Percentiles rank a stretch among this genome's conserved stretches.
Evolutionary conservation across 2,329 filamentous ascomycete genomes (phyloP).

Genomic region (Epichloe festucae): DNA sequence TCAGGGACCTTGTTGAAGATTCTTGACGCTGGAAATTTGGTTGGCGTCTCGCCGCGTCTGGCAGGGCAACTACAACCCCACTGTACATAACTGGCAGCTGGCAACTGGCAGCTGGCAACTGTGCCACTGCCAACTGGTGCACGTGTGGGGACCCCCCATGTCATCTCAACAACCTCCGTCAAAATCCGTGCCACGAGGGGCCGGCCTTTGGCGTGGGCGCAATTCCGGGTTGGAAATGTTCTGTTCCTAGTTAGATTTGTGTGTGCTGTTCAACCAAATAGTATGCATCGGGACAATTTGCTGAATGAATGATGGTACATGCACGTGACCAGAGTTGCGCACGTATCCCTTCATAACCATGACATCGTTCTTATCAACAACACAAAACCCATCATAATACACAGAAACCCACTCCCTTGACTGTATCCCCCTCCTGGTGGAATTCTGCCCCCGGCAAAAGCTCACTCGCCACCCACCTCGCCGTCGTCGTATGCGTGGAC

Average conservation of each 20-base stretch:
- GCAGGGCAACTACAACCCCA: not conserved
- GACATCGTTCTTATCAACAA: not conserved
- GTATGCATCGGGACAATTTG: no score
- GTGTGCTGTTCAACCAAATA: not conserved
- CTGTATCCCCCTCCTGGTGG: constrained; percentile 37
- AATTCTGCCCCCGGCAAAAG: constrained; percentile 36
- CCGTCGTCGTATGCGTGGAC: constrained; percentile 44
- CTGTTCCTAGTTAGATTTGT: not conserved
- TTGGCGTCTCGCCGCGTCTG: not conserved
- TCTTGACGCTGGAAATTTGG: not conserved
- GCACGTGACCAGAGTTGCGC: not conserved
- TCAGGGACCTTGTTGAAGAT: no score
- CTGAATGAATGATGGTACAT: not conserved
- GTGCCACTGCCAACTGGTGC: not conserved
- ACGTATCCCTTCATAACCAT: no score
- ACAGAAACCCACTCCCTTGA: constrained; percentile 30
- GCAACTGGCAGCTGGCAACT: not conserved
- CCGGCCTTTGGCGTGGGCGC: constrained; percentile 24
- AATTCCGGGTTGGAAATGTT: constrained; percentile 29
- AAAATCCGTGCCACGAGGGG: no score
- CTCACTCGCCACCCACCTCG: constrained; percentile 43
- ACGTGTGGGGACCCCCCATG: constrained; percentile 14
- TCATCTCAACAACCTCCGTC: constrained; percentile 52
- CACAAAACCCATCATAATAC: not conserved
- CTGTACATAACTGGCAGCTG: not conserved